Evolutionary conservation across 371 early-diverging fungal species (phyloP).

Genomic region (Zopfochytrium polystomum): DNA sequence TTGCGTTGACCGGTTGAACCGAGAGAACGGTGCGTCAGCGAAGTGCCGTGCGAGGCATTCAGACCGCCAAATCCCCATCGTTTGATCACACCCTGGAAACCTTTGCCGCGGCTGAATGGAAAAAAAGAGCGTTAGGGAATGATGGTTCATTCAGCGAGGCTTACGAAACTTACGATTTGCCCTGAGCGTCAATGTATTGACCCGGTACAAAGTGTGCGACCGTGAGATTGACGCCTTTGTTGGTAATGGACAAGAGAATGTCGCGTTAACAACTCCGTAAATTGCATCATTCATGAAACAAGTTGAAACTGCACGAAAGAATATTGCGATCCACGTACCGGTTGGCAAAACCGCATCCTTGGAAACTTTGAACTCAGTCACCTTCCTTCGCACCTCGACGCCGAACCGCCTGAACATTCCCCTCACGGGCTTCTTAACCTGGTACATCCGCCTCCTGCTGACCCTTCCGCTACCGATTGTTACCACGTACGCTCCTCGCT

Average conservation of each 20-base stretch:
- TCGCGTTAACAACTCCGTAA: not conserved
- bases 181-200: conserved; percentile 89
- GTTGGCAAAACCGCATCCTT: conserved; percentile 81
- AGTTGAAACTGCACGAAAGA: not conserved
- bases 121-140: no score
- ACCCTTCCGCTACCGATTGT: conserved; percentile 80
- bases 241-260: conserved; percentile 17
- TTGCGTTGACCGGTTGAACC: conserved; percentile 95
- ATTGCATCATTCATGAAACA: not conserved
- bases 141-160: not conserved
- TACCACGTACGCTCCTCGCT: conserved; percentile 44
- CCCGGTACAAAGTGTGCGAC: conserved; percentile 92
- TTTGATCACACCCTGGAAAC: conserved; percentile 97
- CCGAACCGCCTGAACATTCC: no score
- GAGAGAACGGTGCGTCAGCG: conserved; percentile 82
- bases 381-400: no score
- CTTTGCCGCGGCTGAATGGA: conserved; percentile 83
- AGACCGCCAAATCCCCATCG: conserved; percentile 91
- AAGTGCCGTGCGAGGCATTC: conserved; percentile 91
- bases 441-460: conserved; percentile 68
- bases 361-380: conserved; percentile 81
- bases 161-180: conserved; percentile 61
- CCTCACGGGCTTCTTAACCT: conserved; percentile 74
- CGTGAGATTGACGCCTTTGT: conserved; percentile 59
- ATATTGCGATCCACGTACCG: conserved; percentile 41